Percentiles rank a stretch among this genome's conserved stretches.
phyloP scores from a whole-genome alignment of 179 eudicot genomes.

The Beta corolliflora region DNA sequence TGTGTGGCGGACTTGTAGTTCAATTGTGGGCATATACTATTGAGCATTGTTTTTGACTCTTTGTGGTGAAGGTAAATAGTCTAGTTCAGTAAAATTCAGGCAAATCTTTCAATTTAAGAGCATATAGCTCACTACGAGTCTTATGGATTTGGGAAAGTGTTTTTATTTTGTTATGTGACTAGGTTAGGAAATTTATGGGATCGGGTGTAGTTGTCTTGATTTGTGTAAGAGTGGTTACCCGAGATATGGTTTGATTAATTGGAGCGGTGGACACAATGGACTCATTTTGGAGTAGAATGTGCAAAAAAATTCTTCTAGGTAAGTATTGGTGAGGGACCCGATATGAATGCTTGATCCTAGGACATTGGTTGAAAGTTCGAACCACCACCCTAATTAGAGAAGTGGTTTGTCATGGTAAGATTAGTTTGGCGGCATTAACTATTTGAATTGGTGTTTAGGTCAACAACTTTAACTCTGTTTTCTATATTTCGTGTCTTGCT shows the following conservation, averaged over 20 bases:
- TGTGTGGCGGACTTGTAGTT: no score
- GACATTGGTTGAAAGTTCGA: neutral
- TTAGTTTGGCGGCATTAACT: neutral
- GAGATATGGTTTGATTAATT: neutral
- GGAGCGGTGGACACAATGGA: neutral
- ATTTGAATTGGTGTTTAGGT: neutral
- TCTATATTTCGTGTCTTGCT: neutral
- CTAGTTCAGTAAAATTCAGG: no score
- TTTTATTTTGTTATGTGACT: no score
- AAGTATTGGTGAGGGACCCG: neutral
- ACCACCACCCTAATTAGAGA: neutral
- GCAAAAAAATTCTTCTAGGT: neutral
- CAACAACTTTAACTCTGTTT: neutral
- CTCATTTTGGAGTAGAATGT: neutral
- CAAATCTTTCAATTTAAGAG: no score
- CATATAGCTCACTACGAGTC: no score
- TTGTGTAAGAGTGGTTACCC: constrained; percentile 5
- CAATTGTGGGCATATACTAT: no score
- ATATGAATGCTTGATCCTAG: neutral
- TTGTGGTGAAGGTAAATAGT: no score
- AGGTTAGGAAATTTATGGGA: neutral
- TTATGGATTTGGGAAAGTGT: no score
- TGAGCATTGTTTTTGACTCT: no score
- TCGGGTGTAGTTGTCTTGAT: neutral
- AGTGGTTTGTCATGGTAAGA: neutral